These are phyloP conservation scores for Corchorus capsularis DNA, from an alignment of 345 rosid genomes.

Conservation along the genomic window DNA sequence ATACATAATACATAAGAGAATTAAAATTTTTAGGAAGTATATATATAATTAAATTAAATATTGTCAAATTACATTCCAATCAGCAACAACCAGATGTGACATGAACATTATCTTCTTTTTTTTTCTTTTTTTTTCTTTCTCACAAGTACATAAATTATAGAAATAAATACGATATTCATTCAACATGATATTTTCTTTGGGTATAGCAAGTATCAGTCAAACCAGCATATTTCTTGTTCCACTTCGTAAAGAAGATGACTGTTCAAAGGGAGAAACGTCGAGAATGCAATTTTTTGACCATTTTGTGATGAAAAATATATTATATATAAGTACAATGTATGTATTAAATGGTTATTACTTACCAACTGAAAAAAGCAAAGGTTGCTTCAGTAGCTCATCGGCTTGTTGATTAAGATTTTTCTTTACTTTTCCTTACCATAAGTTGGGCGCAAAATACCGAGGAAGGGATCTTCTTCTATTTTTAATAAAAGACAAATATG, in stretches of 20 bases:
- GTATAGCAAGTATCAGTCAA: not conserved
- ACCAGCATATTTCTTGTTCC: not conserved
- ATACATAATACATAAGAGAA: not conserved
- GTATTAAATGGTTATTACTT: slow-evolving; percentile 14
- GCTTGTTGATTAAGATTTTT: not conserved
- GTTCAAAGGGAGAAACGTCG: slow-evolving; percentile 5
- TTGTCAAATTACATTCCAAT: not conserved
- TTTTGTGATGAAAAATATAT: not conserved
- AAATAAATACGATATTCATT: too few species aligned
- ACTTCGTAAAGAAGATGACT: not conserved
- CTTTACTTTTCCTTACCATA: not conserved
- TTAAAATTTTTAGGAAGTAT: too few species aligned
- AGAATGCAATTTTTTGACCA: not conserved
- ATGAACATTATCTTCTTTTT: not conserved
- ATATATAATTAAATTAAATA: too few species aligned
- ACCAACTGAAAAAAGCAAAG: slow-evolving; percentile 6
- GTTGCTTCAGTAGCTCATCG: slow-evolving; percentile 23
- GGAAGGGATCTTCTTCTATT: not conserved
- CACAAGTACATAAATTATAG: too few species aligned
- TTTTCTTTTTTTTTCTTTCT: too few species aligned
- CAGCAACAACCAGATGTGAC: not conserved
- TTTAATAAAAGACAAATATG: not conserved
- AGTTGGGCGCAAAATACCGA: not conserved
- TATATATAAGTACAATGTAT: not conserved
- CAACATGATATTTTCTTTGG: too few species aligned